Base-by-base conservation (phyloP, 192 early-diverging fungal species). In the Entomortierella beljakovae region DNA sequence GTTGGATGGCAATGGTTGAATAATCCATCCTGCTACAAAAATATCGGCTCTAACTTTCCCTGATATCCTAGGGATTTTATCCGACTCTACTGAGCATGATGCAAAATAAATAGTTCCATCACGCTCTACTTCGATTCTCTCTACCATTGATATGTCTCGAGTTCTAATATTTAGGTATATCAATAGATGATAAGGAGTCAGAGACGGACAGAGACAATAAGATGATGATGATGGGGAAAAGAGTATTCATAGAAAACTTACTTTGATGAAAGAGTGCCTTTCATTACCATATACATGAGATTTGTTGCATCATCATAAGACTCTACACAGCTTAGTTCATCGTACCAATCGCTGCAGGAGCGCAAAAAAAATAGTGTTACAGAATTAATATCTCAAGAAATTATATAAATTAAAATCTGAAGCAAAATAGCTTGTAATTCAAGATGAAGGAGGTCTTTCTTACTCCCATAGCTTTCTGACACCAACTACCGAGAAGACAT, bases 401-500 rank as follows among this genome's bases (percentile, higher is more conserved):
- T 56, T 29, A 52, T 6, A 0, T 34, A 34, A 35, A 11, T 59
- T 15, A 15, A 25, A 38, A 31, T 43, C 23, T 23, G 28, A 48
- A 23, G 37, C 35, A 32, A 52, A 50, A 48, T 23, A 62, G 40
- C 53, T 23, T 10, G 26, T 53, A 1, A 53, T 23, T 53, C 20
- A 16, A 10, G 23, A 25, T 11, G 52, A 10, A 10, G 23, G 25
- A 25, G 23, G 52, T 53, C 5, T 26, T 25, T 64, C 48, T 58
- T 84, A 84, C 73, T 88, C 87, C 87, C 87, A 88, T 6, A 86
- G 77, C 68, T 84, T 86, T 50, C 87, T 71, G 55, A 84, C 82
- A 7, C 84, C 84, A 66, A 87, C 84, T 1, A 88, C 85, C n/a
- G 84, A 82, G 57, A 88, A 86, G n/a, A 86, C 80, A 2, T 84